These are phyloP conservation scores for Tolypocladium ovalisporum DNA, from an alignment of 2,329 filamentous ascomycete species.

Conservation along the genomic window DNA sequence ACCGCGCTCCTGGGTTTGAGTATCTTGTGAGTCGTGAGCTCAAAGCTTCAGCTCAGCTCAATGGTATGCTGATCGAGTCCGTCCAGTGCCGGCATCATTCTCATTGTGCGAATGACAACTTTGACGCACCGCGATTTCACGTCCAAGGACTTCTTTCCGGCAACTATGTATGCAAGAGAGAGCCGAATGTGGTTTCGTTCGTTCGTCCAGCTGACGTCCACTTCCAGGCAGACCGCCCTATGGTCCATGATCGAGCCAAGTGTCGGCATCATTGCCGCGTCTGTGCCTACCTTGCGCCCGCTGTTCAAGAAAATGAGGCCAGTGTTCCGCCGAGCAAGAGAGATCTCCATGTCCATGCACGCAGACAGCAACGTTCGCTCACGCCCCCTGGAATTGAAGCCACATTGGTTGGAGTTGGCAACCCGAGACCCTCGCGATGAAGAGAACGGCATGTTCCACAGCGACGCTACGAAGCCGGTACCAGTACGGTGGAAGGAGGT, in stretches of 20 bases:
- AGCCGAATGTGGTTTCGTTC: no score
- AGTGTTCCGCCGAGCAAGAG: neutral
- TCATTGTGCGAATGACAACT: slow-evolving; percentile 2
- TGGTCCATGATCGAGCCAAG: slow-evolving; percentile 4
- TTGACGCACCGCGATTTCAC: neutral
- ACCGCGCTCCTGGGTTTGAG: slow-evolving; percentile 2
- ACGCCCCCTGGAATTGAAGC: neutral
- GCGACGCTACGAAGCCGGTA: neutral
- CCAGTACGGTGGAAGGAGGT: neutral
- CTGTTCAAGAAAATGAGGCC: neutral
- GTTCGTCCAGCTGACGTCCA: neutral
- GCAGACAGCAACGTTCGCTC: neutral
- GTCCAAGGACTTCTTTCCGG: neutral
- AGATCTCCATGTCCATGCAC: neutral
- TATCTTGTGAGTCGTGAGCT: slow-evolving; percentile 1
- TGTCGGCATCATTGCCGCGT: slow-evolving; percentile 3
- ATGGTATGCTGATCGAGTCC: neutral
- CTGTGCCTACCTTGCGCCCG: slow-evolving; percentile 3
- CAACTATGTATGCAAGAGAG: neutral
- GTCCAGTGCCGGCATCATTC: slow-evolving; percentile 1
- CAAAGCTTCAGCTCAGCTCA: neutral
- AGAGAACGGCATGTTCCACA: neutral
- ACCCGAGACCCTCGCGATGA: neutral
- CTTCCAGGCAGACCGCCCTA: slow-evolving; percentile 1
- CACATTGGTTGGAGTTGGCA: slow-evolving; percentile 1